Evolutionary conservation across 108 stramenopile species (phyloP), one percentile per base, ranked within the genome.

Genomic region (Chaetoceros muelleri): DNA sequence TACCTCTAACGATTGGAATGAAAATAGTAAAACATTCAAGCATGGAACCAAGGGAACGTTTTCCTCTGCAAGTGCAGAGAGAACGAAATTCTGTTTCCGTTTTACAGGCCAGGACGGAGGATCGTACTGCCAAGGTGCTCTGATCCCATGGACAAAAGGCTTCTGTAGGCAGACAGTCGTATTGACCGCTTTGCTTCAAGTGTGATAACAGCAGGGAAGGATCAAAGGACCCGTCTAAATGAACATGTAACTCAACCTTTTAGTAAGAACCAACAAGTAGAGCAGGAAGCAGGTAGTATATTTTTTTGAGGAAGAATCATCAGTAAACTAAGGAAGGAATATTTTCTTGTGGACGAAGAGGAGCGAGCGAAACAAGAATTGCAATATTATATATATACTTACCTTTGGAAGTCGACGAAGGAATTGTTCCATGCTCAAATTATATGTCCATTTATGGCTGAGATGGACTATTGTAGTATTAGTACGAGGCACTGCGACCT

Each of bases 211-310:
- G 46, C 1, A 65, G 24, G 24, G 68, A 20, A 20, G 78, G 71
- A 55, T 71, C 64, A 63, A 85, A 79, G 1, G 61, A 40, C 30
- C 84, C 84, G 53, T 85, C 84, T 28, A 85, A 56, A 70, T 85
- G 84, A 58, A 81, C 78, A 62, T 85, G 84, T 25, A 85, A 73
- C 52, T 85, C 84, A 13, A 85, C 62, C 60, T 82, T 75, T 40
- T 5, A 40, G 5, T 40, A 13, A n/a, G n/a, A n/a, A n/a, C n/a
- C n/a, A n/a, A n/a, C n/a, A n/a, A n/a, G n/a, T n/a, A n/a, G n/a
- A n/a, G n/a, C n/a, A n/a, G n/a, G n/a, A n/a, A n/a, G n/a, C n/a
- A n/a, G n/a, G n/a, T n/a, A n/a, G n/a, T n/a, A n/a, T n/a, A n/a
- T n/a, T n/a, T n/a, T n/a, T n/a, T n/a, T n/a, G n/a, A n/a, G n/a